Evolutionary conservation across 495 filamentous ascomycete species (phyloP).

Genomic region (Xylaria castorea): DNA sequence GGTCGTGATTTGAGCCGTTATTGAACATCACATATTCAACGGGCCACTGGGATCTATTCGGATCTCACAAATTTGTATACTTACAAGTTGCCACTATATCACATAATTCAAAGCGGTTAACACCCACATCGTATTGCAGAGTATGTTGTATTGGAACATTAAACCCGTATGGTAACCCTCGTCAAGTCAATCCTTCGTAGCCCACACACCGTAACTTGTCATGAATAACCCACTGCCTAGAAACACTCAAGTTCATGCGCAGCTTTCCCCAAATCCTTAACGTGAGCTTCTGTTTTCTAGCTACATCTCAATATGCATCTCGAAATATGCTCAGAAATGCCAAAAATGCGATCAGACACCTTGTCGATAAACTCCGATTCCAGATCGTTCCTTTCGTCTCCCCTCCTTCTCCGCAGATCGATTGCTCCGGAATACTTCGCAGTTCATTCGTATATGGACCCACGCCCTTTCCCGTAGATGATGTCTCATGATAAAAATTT

Average conservation of each 20-base stretch:
- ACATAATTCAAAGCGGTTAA: not conserved
- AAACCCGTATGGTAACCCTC: not conserved
- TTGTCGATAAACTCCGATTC: constrained; percentile 1
- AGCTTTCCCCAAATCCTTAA: not conserved
- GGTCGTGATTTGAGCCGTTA: too few relatives aligned
- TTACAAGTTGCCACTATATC: not conserved
- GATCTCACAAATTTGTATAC: not conserved
- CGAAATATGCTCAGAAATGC: not conserved
- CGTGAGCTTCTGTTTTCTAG: not conserved
- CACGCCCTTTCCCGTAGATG: not conserved
- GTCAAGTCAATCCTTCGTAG: not conserved
- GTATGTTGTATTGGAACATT: not conserved
- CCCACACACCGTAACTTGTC: not conserved
- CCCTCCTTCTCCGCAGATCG: not conserved
- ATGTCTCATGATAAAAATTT: not conserved
- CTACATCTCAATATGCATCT: not conserved
- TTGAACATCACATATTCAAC: too few relatives aligned
- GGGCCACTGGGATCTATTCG: too few relatives aligned
- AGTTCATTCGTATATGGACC: constrained; percentile 12
- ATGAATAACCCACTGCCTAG: not conserved
- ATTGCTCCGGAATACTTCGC: not conserved
- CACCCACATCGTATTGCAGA: not conserved
- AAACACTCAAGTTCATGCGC: not conserved
- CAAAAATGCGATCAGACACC: not conserved
- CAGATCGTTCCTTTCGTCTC: not conserved